Conservation (phyloP, 164 flowering plant species). For the Chimonanthus salicifolius region DNA sequence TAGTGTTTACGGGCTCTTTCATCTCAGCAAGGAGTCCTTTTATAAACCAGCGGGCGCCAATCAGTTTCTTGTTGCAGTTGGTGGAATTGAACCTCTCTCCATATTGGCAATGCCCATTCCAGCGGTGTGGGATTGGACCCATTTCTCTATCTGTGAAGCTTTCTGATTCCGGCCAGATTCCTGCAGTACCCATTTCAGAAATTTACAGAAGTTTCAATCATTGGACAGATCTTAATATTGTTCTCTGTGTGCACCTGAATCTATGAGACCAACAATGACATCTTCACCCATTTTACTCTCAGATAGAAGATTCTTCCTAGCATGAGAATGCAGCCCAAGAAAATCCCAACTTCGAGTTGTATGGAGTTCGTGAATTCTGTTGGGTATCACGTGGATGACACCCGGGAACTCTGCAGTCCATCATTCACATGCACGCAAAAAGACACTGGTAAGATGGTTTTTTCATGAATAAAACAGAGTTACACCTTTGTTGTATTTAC, state of each 20-base stretch:
- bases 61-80: conserved; percentile 55
- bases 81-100: conserved; percentile 47
- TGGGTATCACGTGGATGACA: conserved; percentile 51
- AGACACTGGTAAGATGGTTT: background rate
- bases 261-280: conserved; percentile 59
- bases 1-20: conserved; percentile 15
- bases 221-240: background rate
- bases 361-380: conserved; percentile 48
- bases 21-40: conserved; percentile 21
- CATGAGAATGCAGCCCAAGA: conserved; percentile 47
- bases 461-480: background rate
- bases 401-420: conserved; percentile 4
- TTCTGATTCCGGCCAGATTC: conserved; percentile 65
- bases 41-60: conserved; percentile 59
- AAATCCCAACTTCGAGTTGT: conserved; percentile 90
- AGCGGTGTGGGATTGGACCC: conserved; percentile 37
- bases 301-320: conserved; percentile 25
- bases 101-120: conserved; percentile 51
- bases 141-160: conserved; percentile 59
- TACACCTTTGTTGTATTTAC: conserved; percentile 11
- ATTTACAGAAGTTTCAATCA: background rate
- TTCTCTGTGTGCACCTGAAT: conserved; percentile 7
- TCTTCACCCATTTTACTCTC: conserved; percentile 57
- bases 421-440: background rate
- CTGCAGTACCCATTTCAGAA: conserved; percentile 14